These are phyloP conservation scores for Phyllosticta capitalensis DNA, from an alignment of 2,329 filamentous ascomycete genomes.

Conservation along the genomic window DNA sequence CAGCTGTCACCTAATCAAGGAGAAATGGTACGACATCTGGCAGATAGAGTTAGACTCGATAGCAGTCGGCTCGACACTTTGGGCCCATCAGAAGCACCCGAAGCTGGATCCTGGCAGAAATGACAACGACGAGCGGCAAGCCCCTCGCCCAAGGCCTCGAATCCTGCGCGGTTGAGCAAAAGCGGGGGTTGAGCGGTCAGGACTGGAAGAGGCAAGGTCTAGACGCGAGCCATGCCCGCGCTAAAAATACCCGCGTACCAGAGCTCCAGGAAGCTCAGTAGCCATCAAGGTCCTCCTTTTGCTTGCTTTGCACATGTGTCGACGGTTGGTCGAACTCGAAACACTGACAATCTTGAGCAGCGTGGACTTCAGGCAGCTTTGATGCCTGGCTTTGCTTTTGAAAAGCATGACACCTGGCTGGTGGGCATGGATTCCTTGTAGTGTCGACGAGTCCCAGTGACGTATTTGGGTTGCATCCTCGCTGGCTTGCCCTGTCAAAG, in stretches of 20 bases:
- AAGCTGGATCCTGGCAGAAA: not conserved
- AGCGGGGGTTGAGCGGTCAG: not conserved
- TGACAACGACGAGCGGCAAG: not conserved
- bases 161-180: not conserved
- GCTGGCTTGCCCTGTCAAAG: not conserved
- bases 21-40: not conserved
- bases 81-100: not conserved
- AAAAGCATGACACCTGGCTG: not conserved
- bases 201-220: not conserved
- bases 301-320: not conserved
- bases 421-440: not conserved
- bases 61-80: not conserved
- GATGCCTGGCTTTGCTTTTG: not conserved
- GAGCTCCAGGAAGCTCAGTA: not conserved
- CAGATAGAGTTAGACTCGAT: not conserved
- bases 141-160: not conserved
- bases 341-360: not conserved
- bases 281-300: not conserved
- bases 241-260: not conserved
- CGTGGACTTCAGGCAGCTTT: not conserved
- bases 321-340: not conserved
- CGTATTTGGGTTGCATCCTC: not conserved
- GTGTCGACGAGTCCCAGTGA: not conserved
- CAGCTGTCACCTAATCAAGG: not conserved
- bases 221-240: not conserved